These are phyloP conservation scores for Diutina sp. DNA, from an alignment of 1,139 yeast species.

Conservation along the genomic window DNA sequence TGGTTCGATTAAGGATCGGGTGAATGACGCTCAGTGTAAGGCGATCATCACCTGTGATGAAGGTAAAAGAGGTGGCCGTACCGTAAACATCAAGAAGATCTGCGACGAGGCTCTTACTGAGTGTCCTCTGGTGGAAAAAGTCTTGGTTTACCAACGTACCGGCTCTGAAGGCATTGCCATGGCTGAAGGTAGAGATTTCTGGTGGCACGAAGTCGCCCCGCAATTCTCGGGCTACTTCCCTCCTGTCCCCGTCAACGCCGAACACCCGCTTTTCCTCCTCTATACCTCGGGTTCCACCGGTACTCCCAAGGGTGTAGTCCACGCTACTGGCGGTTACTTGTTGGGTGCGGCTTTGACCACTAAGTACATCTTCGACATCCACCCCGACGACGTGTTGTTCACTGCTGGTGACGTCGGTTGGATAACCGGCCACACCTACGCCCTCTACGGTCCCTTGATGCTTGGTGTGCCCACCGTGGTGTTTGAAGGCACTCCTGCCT, in stretches of 20 bases:
- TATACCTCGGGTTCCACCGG: constrained; percentile 98
- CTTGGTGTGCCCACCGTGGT: constrained; percentile 87
- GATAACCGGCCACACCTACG: constrained; percentile 98
- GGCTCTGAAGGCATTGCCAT: constrained; percentile 54
- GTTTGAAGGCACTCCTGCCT: constrained; percentile 97
- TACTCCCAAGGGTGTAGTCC: constrained; percentile 96
- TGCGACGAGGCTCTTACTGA: constrained; percentile 83
- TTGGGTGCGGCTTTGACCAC: constrained; percentile 93
- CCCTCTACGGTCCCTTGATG: constrained; percentile 83
- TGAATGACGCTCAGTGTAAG: constrained; percentile 76
- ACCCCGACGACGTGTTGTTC: constrained; percentile 76
- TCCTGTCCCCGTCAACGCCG: constrained; percentile 79
- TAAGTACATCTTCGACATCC: constrained; percentile 86
- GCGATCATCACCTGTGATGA: constrained; percentile 93
- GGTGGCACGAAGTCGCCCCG: constrained; percentile 84
- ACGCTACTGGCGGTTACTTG: constrained; percentile 86
- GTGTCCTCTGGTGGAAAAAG: constrained; percentile 73
- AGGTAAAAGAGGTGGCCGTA: constrained; percentile 93
- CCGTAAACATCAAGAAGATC: constrained; percentile 80
- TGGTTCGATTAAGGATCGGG: constrained; percentile 86
- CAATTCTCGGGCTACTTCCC: constrained; percentile 80
- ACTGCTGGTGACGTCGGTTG: constrained; percentile 99
- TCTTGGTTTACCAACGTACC: constrained; percentile 79
- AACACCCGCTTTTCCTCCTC: constrained; percentile 86
- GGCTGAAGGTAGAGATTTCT: constrained; percentile 76